Conservation (phyloP, 2,329 filamentous ascomycete species). For the Nemania sp. region DNA sequence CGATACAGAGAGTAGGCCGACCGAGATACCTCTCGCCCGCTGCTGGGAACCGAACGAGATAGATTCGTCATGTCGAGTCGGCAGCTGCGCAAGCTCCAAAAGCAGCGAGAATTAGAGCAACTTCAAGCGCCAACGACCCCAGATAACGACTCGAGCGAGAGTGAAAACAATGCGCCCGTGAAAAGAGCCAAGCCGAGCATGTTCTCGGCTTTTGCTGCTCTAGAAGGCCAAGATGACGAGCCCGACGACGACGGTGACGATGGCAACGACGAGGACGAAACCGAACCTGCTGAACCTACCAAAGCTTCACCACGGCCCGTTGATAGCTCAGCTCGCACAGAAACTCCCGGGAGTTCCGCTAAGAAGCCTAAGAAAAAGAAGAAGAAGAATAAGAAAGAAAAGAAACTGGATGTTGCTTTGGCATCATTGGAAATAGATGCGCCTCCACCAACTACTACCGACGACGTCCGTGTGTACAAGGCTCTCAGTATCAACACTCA, state of each 20-base stretch:
- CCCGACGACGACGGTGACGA: conserved; percentile 44
- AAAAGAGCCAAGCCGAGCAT: conserved; percentile 49
- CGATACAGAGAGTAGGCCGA: neutral
- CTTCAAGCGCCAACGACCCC: conserved; percentile 42
- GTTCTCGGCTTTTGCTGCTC: conserved; percentile 55
- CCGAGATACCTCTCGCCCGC: neutral
- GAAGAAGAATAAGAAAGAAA: conserved; percentile 38
- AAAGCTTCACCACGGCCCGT: conserved; percentile 28
- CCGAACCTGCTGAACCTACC: conserved; percentile 40
- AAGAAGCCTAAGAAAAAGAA: conserved; percentile 47
- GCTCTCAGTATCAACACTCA: conserved; percentile 61
- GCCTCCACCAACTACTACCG: conserved; percentile 40
- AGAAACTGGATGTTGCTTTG: conserved; percentile 32
- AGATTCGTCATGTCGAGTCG: conserved; percentile 37
- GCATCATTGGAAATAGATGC: conserved; percentile 12
- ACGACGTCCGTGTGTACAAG: conserved; percentile 54
- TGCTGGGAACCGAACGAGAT: neutral
- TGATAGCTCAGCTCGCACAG: conserved; percentile 18
- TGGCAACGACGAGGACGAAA: conserved; percentile 44
- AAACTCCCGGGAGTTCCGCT: conserved; percentile 29
- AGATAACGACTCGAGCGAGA: conserved; percentile 43
- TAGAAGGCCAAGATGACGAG: conserved; percentile 50
- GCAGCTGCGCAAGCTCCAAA: conserved; percentile 44
- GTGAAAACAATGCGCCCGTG: conserved; percentile 40
- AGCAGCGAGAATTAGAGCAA: conserved; percentile 52